Evolutionary conservation across 192 early-diverging fungal species (phyloP).

Genomic region (Backusella tarrabulga): DNA sequence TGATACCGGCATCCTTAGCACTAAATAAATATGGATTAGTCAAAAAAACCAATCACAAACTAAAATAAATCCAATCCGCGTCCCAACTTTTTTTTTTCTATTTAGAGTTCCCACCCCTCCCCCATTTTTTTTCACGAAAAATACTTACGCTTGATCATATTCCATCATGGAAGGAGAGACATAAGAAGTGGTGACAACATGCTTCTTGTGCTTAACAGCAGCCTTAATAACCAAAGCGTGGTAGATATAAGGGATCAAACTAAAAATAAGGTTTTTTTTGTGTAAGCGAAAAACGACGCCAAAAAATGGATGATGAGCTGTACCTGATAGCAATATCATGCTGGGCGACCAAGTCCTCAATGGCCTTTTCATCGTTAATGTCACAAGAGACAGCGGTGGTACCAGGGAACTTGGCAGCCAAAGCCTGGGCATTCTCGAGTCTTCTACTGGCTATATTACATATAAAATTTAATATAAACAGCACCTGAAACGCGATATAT

Average conservation of each 20-base stretch:
- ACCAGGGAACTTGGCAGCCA: slow-evolving; percentile 57
- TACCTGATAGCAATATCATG: slow-evolving; percentile 91
- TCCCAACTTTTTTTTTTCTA: not conserved
- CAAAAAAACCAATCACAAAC: not conserved
- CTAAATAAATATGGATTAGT: slow-evolving; percentile 35
- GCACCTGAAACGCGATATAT: not conserved
- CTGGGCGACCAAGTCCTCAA: slow-evolving; percentile 70
- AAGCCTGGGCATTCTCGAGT: slow-evolving; percentile 70
- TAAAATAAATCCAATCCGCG: not conserved
- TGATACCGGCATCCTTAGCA: slow-evolving; percentile 83
- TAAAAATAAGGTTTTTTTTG: slow-evolving; percentile 27
- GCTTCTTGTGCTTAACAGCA: slow-evolving; percentile 87
- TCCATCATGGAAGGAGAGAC: slow-evolving; percentile 93
- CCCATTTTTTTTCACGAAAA: not conserved
- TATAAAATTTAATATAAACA: not conserved
- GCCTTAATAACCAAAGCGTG: slow-evolving; percentile 89
- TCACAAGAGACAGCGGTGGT: slow-evolving; percentile 75
- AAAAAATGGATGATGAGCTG: not conserved
- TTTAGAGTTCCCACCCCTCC: not conserved
- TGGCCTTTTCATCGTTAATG: slow-evolving; percentile 70
- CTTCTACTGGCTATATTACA: slow-evolving; percentile 66
- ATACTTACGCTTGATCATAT: slow-evolving; percentile 73
- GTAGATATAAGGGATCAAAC: slow-evolving; percentile 87
- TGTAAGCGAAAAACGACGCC: not conserved
- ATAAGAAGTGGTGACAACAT: slow-evolving; percentile 97